Evolutionary conservation across 441 rosid genomes (phyloP), one percentile per base, ranked within the genome.

Genomic region (Erodium texanum): DNA sequence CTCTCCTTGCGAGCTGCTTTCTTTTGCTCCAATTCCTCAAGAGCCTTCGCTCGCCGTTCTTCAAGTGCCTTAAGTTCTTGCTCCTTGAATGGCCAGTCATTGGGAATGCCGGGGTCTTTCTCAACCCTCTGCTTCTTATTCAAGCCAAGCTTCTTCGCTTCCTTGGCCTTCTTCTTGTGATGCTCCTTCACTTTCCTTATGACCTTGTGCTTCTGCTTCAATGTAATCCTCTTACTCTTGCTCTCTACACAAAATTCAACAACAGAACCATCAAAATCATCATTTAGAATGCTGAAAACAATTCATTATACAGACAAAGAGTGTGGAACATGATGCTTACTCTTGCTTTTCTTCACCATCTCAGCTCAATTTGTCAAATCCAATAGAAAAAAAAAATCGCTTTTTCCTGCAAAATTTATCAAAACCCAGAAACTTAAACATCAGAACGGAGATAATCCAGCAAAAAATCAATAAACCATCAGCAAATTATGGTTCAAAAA

Each of bases 31-130:
- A 89, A 56, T 65, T 91, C 97, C 71, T 94, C 97, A 1, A 94
- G 66, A 23, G 85, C 99, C 27, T 93, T 90, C 66, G 96, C 91
- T 22, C 97, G 83, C 27, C 99, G 89, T 70, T 76, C 97, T 79
- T 94, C 97, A 16, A 94, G 84, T 20, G 97, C 94, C 81, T 89
- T 88, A 29, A 94, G 96, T 84, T 94, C 97, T 52, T 94, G 94
- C 73, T 89, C 99, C 94, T 92, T 91, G 76, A 86, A 92, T 50
- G 99, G 99, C 98, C 96, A 94, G 73, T 89, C 99, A 77, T 94
- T 94, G 29, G 99, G 98, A 36, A 94, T 94, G 66, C 98, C 98
- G 29, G 97, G 99, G 70, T 94, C 98, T 74, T 94, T 94, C 83
- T 89, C 98, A 38, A 82, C 87, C 79, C 80, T 88, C 16, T 73